Evolutionary conservation across 2,329 filamentous ascomycete species (phyloP).

Genomic region (Hypoxylon sp.): DNA sequence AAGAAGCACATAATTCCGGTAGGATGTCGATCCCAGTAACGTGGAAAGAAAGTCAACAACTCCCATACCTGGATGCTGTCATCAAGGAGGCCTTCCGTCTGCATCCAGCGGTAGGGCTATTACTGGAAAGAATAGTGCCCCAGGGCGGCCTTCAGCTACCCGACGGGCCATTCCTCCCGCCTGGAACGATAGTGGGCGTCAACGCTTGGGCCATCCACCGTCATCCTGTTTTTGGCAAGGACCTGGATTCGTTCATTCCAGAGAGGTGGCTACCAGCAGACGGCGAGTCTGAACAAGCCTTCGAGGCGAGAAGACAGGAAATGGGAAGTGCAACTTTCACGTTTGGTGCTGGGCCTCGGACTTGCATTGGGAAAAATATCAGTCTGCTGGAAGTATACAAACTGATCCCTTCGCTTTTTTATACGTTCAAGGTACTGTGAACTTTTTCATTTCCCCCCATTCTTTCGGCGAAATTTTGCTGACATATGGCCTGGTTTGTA

Average conservation of each 20-base stretch:
- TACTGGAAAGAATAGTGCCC: conserved; percentile 72
- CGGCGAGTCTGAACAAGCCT: not conserved
- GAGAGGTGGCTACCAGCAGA: conserved; percentile 64
- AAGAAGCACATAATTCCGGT: not conserved
- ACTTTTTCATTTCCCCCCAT: not conserved
- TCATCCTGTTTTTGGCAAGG: conserved; percentile 68
- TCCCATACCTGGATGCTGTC: conserved; percentile 74
- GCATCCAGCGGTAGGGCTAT: conserved; percentile 72
- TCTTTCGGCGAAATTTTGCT: not conserved
- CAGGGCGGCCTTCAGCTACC: conserved; percentile 65
- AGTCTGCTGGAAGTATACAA: conserved; percentile 42
- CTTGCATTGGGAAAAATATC: conserved; percentile 44
- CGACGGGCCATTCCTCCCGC: conserved; percentile 63
- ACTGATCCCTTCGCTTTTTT: conserved; percentile 18
- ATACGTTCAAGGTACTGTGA: not conserved
- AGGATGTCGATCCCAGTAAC: not conserved
- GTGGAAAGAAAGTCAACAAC: conserved; percentile 22
- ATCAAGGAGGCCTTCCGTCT: conserved; percentile 75
- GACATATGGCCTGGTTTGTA: not conserved
- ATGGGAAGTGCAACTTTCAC: not conserved
- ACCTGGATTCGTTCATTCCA: conserved; percentile 68
- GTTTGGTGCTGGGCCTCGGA: conserved; percentile 26
- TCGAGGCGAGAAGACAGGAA: conserved; percentile 4
- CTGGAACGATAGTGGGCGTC: conserved; percentile 72
- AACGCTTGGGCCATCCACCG: conserved; percentile 74